Conservation (phyloP, 306 rosid species). For the Lithocarpus polystachyus region DNA sequence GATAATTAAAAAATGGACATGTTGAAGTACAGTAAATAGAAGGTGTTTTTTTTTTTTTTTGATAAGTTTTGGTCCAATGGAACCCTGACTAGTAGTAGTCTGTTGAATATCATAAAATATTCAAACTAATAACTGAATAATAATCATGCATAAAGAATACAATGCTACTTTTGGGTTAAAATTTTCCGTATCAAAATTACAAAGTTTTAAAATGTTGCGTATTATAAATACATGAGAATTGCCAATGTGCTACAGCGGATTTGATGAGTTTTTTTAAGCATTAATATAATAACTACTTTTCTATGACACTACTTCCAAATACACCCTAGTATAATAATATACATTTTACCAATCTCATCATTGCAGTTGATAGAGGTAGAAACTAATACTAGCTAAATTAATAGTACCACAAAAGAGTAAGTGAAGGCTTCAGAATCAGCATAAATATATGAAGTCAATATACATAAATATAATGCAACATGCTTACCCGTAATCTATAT, state of each 20-base stretch:
- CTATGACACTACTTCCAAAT: background rate
- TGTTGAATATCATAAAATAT: too few species aligned
- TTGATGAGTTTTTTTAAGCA: background rate
- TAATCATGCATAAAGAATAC: too few species aligned
- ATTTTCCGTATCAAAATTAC: background rate
- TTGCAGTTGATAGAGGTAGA: background rate
- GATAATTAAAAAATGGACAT: background rate
- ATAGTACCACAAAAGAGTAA: background rate
- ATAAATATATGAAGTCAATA: background rate
- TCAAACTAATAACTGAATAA: too few species aligned
- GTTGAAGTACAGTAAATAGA: background rate
- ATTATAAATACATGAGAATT: too few species aligned
- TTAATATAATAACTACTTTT: background rate
- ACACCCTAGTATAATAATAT: too few species aligned
- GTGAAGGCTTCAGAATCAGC: background rate
- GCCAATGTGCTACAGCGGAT: too few species aligned
- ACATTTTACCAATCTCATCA: too few species aligned
- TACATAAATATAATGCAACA: constrained; percentile 12
- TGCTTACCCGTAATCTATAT: constrained; percentile 93
- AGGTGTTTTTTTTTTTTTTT: too few species aligned
- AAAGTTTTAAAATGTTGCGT: background rate
- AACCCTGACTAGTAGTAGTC: too few species aligned
- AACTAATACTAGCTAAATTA: background rate
- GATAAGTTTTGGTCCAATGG: too few species aligned
- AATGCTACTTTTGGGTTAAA: background rate